phyloP scores from a whole-genome alignment of 495 filamentous ascomycete genomes.

The Xylaria venustula region DNA sequence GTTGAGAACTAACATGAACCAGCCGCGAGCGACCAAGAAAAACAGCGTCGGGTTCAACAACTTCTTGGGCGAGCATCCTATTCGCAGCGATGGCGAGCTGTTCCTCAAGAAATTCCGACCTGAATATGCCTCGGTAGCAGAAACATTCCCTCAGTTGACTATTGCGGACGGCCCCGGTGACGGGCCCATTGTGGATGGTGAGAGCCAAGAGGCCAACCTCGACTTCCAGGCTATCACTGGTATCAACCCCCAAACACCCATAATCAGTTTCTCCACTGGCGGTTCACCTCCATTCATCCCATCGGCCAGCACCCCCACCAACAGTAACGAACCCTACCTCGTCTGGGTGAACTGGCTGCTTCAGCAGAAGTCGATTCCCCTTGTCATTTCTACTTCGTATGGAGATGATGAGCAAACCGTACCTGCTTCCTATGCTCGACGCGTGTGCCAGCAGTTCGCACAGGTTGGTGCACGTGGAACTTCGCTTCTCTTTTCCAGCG shows the following conservation, averaged over 20 bases:
- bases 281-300: conserved; percentile 38
- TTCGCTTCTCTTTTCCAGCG: conserved; percentile 70
- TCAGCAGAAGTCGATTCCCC: conserved; percentile 55
- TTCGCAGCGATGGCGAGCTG: conserved; percentile 46
- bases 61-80: conserved; percentile 49
- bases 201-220: conserved; percentile 65
- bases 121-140: conserved; percentile 41
- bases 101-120: conserved; percentile 52
- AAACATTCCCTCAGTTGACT: conserved; percentile 40
- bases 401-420: conserved; percentile 80
- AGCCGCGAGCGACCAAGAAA: conserved; percentile 36
- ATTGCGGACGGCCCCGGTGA: conserved; percentile 40
- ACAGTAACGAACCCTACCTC: conserved; percentile 77
- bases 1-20: neutral
- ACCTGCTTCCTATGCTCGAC: conserved; percentile 61
- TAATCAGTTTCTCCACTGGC: conserved; percentile 43
- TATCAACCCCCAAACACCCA: conserved; percentile 31
- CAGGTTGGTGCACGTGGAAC: conserved; percentile 74
- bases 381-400: conserved; percentile 76
- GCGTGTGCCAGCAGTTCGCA: conserved; percentile 66
- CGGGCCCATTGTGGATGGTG: conserved; percentile 26
- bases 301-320: conserved; percentile 32
- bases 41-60: conserved; percentile 51
- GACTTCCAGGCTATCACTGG: conserved; percentile 62
- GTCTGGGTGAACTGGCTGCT: conserved; percentile 63